Evolutionary conservation across 495 filamentous ascomycete species (phyloP).

Genomic region (Penicillium diatomitis): DNA sequence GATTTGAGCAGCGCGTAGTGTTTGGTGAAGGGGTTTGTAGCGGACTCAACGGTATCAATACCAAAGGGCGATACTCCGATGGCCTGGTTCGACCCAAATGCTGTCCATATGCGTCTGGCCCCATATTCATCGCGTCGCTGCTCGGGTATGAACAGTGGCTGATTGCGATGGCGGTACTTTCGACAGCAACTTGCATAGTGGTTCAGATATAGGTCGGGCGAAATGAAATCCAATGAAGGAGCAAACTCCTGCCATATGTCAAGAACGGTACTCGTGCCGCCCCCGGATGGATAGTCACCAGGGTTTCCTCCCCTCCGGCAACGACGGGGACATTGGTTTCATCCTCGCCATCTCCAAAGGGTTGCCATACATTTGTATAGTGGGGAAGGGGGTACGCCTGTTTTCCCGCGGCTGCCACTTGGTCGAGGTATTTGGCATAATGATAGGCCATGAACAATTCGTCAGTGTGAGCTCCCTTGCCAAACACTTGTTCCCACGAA

Average conservation of each 20-base stretch:
- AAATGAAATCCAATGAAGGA: slow-evolving; percentile 38
- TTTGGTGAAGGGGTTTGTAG: slow-evolving; percentile 25
- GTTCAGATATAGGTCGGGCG: slow-evolving; percentile 40
- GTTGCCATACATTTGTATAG: slow-evolving; percentile 42
- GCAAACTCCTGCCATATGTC: slow-evolving; percentile 39
- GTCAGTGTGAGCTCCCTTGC: slow-evolving; percentile 28
- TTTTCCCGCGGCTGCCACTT: slow-evolving; percentile 36
- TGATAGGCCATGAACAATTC: slow-evolving; percentile 46
- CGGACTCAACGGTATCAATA: slow-evolving; percentile 33
- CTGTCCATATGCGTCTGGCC: slow-evolving; percentile 34
- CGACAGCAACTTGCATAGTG: slow-evolving; percentile 33
- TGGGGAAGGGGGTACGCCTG: slow-evolving; percentile 33
- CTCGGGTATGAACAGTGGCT: slow-evolving; percentile 44
- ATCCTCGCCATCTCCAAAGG: slow-evolving; percentile 22
- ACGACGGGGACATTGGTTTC: slow-evolving; percentile 27
- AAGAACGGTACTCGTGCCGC: slow-evolving; percentile 27
- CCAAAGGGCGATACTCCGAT: slow-evolving; percentile 38
- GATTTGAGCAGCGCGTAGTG: slow-evolving; percentile 31
- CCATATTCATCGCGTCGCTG: slow-evolving; percentile 41
- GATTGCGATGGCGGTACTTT: slow-evolving; percentile 35
- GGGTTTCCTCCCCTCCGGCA: slow-evolving; percentile 35
- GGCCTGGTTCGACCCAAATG: slow-evolving; percentile 33
- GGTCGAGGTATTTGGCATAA: slow-evolving; percentile 33
- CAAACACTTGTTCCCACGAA: slow-evolving; percentile 34
- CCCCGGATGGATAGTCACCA: slow-evolving; percentile 40